phyloP scores from a whole-genome alignment of 2,329 filamentous ascomycete genomes.

The Diaporthe humulicola region DNA sequence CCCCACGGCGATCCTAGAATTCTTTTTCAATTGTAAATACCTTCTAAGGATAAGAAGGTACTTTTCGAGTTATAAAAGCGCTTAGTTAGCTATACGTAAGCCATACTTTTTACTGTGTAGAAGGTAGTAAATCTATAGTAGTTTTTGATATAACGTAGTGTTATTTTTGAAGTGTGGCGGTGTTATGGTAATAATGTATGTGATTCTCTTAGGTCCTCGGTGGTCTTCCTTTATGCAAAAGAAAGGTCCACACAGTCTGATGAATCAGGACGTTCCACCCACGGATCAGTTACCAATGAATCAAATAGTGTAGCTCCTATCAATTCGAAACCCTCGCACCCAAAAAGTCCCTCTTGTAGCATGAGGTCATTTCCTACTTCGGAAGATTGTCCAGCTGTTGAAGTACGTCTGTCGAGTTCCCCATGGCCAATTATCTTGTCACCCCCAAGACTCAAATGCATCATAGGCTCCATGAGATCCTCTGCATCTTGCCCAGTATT shows the following conservation, averaged over 20 bases:
- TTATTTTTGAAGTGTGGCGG: neutral
- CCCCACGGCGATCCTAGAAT: no score
- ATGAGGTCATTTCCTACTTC: neutral
- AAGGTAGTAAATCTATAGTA: no score
- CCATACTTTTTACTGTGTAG: no score
- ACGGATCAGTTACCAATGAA: neutral
- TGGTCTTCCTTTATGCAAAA: no score
- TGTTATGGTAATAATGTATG: neutral
- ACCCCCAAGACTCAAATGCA: neutral
- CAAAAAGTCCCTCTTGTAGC: neutral
- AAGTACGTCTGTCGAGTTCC: neutral
- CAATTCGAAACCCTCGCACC: neutral
- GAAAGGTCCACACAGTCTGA: neutral
- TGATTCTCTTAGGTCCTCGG: no score
- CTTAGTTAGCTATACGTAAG: no score
- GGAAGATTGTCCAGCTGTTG: neutral
- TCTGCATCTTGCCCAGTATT: neutral
- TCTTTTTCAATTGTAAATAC: no score
- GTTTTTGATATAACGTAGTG: no score
- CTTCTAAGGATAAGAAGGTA: no score
- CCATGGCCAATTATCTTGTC: neutral
- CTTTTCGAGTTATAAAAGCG: no score
- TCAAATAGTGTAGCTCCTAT: neutral
- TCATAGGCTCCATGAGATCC: neutral
- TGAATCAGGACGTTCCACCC: neutral